Base-by-base conservation (phyloP, 176 grass and related monocot species). In the Thinopyrum elongatum region DNA sequence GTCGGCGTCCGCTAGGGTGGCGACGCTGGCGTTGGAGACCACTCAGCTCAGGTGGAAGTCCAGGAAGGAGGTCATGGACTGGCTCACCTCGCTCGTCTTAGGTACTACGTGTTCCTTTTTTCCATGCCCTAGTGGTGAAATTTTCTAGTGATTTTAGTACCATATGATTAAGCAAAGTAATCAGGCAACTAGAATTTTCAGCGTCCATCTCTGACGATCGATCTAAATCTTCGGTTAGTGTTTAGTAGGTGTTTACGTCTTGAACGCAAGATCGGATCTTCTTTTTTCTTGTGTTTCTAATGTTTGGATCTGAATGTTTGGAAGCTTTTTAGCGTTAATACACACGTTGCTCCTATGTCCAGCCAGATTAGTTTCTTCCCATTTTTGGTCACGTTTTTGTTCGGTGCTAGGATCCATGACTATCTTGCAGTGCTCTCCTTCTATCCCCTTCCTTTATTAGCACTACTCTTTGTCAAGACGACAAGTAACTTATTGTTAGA, bases 61-160 rank as follows among this genome's bases (percentile, higher is more conserved):
- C n/a, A 74, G 90, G 72, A 84, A 85, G 59, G 92, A 92, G 87
- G 78, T 92, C 53, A 74, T 94, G 74, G 90, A 92, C 76, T 94
- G 90, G 92, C 77, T 94, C 21, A 87, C 92, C 23, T 90, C 92
- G 17, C 42, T 94, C 36, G 87, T 92, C 16, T 89, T 85, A 82
- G 92, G 92, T 94, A 82, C 84, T 47, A 47, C 4, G 1, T 47
- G 13, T 13, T 47, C 14, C 44, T 47, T 47, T 47, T 47, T 47
- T 51, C n/a, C 47, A 51, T 16, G 47, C 47, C 47, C 47, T 51
- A 51, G 15, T 51, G 47, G 47, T 51, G 5, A 17, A 51, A 16
- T 49, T 49, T 49, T 49, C 46, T 49, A 0, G 4, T 49, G 11
- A 15, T 46, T 74, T 74, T 74, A 27, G 21, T 74, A 39, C 13